Percentiles rank a stretch among this genome's conserved stretches.
Evolutionary conservation across 768 basidiomycete species (phyloP).

Genomic region (Kwoniella europaea): DNA sequence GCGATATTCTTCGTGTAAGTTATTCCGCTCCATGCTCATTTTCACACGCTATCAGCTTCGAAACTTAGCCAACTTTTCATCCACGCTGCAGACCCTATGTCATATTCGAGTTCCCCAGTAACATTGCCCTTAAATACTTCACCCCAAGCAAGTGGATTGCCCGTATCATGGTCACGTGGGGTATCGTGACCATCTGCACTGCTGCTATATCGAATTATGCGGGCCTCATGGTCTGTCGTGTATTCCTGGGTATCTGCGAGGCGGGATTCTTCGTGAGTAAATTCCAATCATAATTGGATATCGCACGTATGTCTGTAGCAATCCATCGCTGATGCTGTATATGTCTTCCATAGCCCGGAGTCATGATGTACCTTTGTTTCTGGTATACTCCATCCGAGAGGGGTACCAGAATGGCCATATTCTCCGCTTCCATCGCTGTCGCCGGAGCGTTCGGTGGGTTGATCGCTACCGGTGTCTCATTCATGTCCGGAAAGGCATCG

Average conservation of each 20-base stretch:
- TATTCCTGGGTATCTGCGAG: slow-evolving; percentile 56
- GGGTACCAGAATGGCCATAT: slow-evolving; percentile 43
- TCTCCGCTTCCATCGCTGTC: slow-evolving; percentile 38
- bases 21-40: not conserved
- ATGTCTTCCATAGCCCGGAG: slow-evolving; percentile 25
- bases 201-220: slow-evolving; percentile 46
- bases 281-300: not conserved
- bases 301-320: not conserved
- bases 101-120: slow-evolving; percentile 44
- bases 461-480: slow-evolving; percentile 78
- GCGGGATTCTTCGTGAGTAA: slow-evolving; percentile 46
- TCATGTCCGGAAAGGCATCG: slow-evolving; percentile 59
- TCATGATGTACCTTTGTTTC: slow-evolving; percentile 43
- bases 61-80: not conserved
- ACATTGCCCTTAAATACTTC: slow-evolving; percentile 40
- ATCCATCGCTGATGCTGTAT: not conserved
- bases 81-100: slow-evolving; percentile 34
- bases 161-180: slow-evolving; percentile 45
- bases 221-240: slow-evolving; percentile 52
- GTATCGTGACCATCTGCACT: slow-evolving; percentile 45
- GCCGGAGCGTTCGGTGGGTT: slow-evolving; percentile 70
- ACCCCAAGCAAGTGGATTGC: slow-evolving; percentile 39
- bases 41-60: too few relatives aligned
- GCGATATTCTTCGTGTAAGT: slow-evolving; percentile 47
- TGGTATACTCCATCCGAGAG: slow-evolving; percentile 49